Evolutionary conservation across 352 stramenopile species (phyloP).

Genomic region (Globisporangium spiculum): DNA sequence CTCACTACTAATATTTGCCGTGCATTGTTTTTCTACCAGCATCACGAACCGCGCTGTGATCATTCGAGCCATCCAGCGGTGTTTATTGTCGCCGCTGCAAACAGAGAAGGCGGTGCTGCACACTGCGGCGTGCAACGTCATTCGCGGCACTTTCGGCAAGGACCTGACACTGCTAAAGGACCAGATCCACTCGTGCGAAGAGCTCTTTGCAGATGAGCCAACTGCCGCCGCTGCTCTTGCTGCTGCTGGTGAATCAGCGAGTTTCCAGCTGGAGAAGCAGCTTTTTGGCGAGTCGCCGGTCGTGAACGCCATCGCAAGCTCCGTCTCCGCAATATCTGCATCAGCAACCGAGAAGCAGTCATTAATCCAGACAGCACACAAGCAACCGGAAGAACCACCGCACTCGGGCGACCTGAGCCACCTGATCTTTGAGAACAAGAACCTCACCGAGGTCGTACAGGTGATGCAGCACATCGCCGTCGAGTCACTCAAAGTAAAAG

Average conservation of each 20-base stretch:
- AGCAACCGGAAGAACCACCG: conserved; percentile 31
- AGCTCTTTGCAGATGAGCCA: conserved; percentile 33
- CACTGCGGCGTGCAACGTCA: conserved; percentile 63
- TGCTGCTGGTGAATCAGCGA: not conserved
- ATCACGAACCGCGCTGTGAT: conserved; percentile 74
- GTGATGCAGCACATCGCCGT: conserved; percentile 85
- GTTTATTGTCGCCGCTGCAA: conserved; percentile 65
- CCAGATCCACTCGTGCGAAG: conserved; percentile 68
- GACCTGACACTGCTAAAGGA: conserved; percentile 81
- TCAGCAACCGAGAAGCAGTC: not conserved
- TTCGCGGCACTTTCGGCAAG: conserved; percentile 61
- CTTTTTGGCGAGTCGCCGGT: not conserved
- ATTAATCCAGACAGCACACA: not conserved
- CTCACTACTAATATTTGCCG: not conserved
- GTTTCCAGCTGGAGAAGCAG: not conserved
- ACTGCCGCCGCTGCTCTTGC: not conserved
- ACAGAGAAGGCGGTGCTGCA: conserved; percentile 66
- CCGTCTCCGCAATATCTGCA: not conserved
- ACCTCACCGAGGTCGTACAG: conserved; percentile 74
- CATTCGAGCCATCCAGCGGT: conserved; percentile 76
- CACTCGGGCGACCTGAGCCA: conserved; percentile 76
- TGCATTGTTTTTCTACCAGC: conserved; percentile 15
- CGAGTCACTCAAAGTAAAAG: conserved; percentile 67
- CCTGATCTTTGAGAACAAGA: conserved; percentile 75
- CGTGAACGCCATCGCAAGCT: not conserved